Conservation (phyloP, 2,329 filamentous ascomycete genomes). For the Tolypocladium nubicola region DNA sequence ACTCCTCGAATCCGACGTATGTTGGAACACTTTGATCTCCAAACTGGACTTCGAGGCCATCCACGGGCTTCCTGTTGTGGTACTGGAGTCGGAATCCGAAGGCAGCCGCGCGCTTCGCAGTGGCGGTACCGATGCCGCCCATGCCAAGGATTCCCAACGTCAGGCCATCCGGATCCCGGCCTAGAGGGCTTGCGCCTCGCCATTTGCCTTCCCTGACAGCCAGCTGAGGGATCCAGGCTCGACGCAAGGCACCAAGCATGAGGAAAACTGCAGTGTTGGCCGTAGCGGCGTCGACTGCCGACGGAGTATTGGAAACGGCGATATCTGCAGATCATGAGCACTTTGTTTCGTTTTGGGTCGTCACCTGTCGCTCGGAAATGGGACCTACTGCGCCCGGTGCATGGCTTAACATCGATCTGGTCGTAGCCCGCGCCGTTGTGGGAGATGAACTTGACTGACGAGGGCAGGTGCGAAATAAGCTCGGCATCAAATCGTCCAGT, state of each 20-base stretch:
- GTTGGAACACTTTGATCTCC: background rate
- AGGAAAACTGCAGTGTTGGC: slow-evolving; percentile 63
- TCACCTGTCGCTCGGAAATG: too few relatives aligned
- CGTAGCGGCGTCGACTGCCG: slow-evolving; percentile 57
- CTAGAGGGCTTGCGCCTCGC: slow-evolving; percentile 37
- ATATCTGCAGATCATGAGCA: slow-evolving; percentile 21
- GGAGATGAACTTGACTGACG: slow-evolving; percentile 29
- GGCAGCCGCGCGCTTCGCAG: slow-evolving; percentile 33
- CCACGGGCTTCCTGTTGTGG: slow-evolving; percentile 36
- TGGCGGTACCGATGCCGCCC: slow-evolving; percentile 46
- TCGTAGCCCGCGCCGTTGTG: slow-evolving; percentile 50
- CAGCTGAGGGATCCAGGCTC: slow-evolving; percentile 50
- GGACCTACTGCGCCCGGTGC: slow-evolving; percentile 25
- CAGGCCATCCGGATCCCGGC: slow-evolving; percentile 60
- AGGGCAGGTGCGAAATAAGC: slow-evolving; percentile 36
- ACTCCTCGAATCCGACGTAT: slow-evolving; percentile 43
- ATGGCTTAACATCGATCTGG: slow-evolving; percentile 55
- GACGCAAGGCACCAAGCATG: slow-evolving; percentile 57
- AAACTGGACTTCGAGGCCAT: slow-evolving; percentile 31
- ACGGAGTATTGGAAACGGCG: slow-evolving; percentile 57
- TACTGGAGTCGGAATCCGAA: slow-evolving; percentile 50
- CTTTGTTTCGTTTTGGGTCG: accelerated
- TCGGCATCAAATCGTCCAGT: slow-evolving; percentile 55
- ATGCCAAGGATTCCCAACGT: slow-evolving; percentile 47
- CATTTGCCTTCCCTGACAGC: slow-evolving; percentile 49